A percentile compares a stretch with the other conserved stretches of the same genome.
Conservation (phyloP, 2,329 filamentous ascomycete species). For the Bipolaris sorokiniana region DNA sequence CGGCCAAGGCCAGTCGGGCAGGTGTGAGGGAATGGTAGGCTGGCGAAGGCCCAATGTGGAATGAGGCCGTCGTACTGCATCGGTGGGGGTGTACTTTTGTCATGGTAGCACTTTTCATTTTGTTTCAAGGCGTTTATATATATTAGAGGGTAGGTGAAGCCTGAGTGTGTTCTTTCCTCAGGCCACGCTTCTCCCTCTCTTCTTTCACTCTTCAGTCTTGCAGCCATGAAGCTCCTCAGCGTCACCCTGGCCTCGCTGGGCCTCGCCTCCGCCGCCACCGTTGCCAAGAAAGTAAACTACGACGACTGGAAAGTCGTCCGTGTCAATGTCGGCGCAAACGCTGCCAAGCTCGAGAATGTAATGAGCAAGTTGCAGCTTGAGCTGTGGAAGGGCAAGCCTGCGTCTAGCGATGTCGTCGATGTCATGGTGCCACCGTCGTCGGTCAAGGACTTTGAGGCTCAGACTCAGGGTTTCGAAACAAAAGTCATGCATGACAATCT, state of each 20-base stretch:
- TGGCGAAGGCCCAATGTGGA: slow-evolving; percentile 5
- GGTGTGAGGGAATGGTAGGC: slow-evolving; percentile 25
- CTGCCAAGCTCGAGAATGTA: slow-evolving; percentile 35
- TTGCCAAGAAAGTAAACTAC: slow-evolving; percentile 41
- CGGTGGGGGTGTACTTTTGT: background rate
- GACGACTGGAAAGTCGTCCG: slow-evolving; percentile 48
- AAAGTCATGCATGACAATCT: slow-evolving; percentile 48
- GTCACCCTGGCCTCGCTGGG: slow-evolving; percentile 39
- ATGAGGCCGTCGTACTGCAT: background rate
- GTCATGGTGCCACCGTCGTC: slow-evolving; percentile 44
- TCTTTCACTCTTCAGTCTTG: background rate
- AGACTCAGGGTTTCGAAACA: slow-evolving; percentile 35
- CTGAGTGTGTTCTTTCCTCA: background rate
- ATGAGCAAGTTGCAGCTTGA: slow-evolving; percentile 41
- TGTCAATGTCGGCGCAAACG: slow-evolving; percentile 40
- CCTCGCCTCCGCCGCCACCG: slow-evolving; percentile 42
- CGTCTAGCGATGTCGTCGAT: slow-evolving; percentile 43
- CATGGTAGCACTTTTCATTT: background rate
- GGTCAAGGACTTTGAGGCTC: slow-evolving; percentile 36
- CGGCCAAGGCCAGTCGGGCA: slow-evolving; percentile 36
- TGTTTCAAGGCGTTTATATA: slow-evolving; percentile 1
- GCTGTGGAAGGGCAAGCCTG: slow-evolving; percentile 45
- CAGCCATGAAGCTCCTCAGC: slow-evolving; percentile 41
- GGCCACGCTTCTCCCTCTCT: slow-evolving; percentile 9
- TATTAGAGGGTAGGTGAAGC: slow-evolving; percentile 1